Conservation (phyloP, 495 filamentous ascomycete genomes). For the Choiromyces venosus region DNA sequence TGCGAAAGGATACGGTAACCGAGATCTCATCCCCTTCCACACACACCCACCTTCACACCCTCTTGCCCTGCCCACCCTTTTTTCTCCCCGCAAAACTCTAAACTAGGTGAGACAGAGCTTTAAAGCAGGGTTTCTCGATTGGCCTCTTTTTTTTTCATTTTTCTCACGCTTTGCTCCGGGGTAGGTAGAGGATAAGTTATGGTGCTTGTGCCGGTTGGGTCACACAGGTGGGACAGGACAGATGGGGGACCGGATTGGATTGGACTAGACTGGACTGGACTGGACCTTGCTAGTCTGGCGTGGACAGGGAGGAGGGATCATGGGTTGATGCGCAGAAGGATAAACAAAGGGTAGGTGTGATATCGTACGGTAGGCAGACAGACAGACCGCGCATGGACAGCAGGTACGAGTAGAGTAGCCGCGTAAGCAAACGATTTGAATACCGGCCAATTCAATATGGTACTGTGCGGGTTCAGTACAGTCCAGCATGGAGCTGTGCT, state of each 20-base stretch:
- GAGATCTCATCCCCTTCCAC: background rate
- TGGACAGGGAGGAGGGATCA: no score
- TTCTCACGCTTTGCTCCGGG: background rate
- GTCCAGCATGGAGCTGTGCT: background rate
- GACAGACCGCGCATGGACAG: background rate
- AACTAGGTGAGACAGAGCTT: background rate
- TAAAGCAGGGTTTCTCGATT: background rate
- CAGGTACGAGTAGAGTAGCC: background rate
- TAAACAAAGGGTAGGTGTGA: no score
- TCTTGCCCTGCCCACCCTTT: background rate
- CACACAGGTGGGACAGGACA: background rate
- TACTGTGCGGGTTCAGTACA: no score
- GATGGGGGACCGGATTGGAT: background rate
- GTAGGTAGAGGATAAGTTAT: background rate
- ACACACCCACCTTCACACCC: background rate
- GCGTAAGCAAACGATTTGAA: background rate
- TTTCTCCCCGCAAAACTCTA: slow-evolving; percentile 1
- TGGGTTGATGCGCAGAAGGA: no score
- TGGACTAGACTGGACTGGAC: background rate
- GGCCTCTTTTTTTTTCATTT: background rate
- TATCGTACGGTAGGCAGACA: background rate
- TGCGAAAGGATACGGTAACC: no score
- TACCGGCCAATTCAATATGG: background rate
- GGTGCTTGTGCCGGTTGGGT: background rate
- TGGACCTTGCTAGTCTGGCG: background rate